Evolutionary conservation across 164 flowering plant genomes (phyloP).

Genomic region (Nelumbo lutea): DNA sequence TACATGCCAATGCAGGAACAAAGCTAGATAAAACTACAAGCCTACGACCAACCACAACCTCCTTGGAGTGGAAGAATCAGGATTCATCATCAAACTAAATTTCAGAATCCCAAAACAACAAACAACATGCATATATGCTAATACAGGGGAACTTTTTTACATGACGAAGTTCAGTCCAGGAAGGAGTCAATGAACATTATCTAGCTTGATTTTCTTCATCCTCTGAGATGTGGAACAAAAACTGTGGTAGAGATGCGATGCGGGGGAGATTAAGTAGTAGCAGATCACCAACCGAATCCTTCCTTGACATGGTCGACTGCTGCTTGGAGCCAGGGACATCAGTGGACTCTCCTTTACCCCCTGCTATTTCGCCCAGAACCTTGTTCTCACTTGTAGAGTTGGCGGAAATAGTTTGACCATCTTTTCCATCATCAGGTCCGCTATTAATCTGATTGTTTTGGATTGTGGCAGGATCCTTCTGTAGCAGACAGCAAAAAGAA

Average conservation of each 20-base stretch:
- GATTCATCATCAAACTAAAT: conserved; percentile 19
- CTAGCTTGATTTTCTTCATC: conserved; percentile 45
- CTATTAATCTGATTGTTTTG: conserved; percentile 23
- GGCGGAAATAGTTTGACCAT: conserved; percentile 6
- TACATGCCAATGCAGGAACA: not conserved
- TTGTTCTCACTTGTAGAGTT: conserved; percentile 16
- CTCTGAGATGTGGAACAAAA: conserved; percentile 73
- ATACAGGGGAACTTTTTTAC: not conserved
- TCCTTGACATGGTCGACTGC: conserved; percentile 53
- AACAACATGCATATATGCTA: not conserved
- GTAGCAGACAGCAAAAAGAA: conserved; percentile 78
- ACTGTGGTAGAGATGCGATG: conserved; percentile 78
- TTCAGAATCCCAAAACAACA: conserved; percentile 14
- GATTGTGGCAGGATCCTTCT: conserved; percentile 40
- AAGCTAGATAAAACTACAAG: not conserved
- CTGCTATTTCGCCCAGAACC: conserved; percentile 5
- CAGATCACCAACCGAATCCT: conserved; percentile 74
- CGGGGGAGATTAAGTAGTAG: conserved; percentile 83
- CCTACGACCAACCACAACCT: not conserved
- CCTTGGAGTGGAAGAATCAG: not conserved
- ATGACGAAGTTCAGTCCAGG: not conserved
- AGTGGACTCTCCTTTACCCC: conserved; percentile 21
- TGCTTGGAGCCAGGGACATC: conserved; percentile 37
- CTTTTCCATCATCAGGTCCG: conserved; percentile 15
- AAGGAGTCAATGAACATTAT: conserved; percentile 8